Conservation (phyloP, 768 basidiomycete genomes). For the Udeniomyces megalosporus region DNA sequence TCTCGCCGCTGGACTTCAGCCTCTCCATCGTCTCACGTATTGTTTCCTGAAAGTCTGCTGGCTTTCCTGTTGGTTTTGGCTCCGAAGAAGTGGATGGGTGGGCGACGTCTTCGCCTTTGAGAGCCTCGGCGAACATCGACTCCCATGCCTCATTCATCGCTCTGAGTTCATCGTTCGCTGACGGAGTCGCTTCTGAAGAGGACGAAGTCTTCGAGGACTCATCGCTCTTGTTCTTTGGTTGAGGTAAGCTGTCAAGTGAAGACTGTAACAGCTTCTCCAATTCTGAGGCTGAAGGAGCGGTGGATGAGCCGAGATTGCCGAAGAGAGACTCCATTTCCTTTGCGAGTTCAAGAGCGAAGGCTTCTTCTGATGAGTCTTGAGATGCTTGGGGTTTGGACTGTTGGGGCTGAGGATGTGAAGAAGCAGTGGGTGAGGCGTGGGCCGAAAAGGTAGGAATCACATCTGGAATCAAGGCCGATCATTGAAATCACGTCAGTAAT, state of each 20-base stretch:
- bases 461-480: no score
- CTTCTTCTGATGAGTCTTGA: constrained; percentile 24
- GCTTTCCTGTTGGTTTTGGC: neutral
- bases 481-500: no score
- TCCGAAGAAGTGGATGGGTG: constrained; percentile 11
- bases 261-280: no score
- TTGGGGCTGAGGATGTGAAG: constrained; percentile 19
- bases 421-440: constrained; percentile 17
- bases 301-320: constrained; percentile 29
- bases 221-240: no score
- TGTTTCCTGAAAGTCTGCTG: constrained; percentile 44
- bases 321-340: constrained; percentile 37
- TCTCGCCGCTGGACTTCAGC: constrained; percentile 35
- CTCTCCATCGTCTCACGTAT: constrained; percentile 60
- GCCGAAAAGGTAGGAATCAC: constrained; percentile 21
- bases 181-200: neutral
- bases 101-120: constrained; percentile 25
- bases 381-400: neutral
- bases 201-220: no score
- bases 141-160: constrained; percentile 41
- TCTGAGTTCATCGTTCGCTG: neutral
- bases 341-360: constrained; percentile 33
- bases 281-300: neutral
- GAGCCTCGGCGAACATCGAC: constrained; percentile 49
- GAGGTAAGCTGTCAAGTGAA: no score